Evolutionary conservation across 192 early-diverging fungal species (phyloP).

Genomic region (Coemansia erecta): DNA sequence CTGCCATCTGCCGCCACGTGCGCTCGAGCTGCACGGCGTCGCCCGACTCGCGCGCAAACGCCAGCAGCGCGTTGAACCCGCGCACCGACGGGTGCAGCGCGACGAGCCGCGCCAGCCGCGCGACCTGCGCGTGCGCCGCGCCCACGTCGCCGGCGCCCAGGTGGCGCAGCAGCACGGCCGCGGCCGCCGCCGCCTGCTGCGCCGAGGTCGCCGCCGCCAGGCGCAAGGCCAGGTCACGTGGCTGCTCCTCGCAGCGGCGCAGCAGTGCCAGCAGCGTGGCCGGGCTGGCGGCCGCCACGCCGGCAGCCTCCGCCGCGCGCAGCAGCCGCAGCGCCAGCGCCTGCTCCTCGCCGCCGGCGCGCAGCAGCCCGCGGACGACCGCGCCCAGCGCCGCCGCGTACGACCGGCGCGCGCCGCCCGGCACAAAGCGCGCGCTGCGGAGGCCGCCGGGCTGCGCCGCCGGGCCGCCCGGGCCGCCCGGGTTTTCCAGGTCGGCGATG

Average conservation of each 20-base stretch:
- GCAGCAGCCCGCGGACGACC: slow-evolving; percentile 21
- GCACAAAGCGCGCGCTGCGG: neutral
- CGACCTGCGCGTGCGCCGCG: slow-evolving; percentile 11
- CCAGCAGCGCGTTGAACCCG: slow-evolving; percentile 29
- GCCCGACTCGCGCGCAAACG: slow-evolving; percentile 8
- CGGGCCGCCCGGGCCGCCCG: too few relatives aligned
- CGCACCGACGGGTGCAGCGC: slow-evolving; percentile 16
- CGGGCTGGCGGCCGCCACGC: slow-evolving; percentile 5
- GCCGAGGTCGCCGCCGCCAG: slow-evolving; percentile 2
- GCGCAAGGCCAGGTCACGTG: too few relatives aligned
- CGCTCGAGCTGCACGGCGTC: slow-evolving; percentile 14
- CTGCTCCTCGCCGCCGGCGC: slow-evolving; percentile 12
- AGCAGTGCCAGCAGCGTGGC: slow-evolving; percentile 20
- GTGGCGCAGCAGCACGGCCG: slow-evolving; percentile 14
- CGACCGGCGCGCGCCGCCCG: slow-evolving; percentile 13
- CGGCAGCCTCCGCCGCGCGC: slow-evolving; percentile 12
- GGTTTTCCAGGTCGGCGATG: slow-evolving; percentile 1
- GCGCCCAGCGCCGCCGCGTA: slow-evolving; percentile 22
- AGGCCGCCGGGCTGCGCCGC: too few relatives aligned
- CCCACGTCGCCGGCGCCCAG: slow-evolving; percentile 10
- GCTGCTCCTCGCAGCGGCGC: neutral
- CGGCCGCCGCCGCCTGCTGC: slow-evolving; percentile 10
- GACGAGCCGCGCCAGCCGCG: slow-evolving; percentile 17
- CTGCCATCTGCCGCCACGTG: slow-evolving; percentile 37
- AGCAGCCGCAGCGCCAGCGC: slow-evolving; percentile 22